Percentiles rank a stretch among this genome's conserved stretches.
phyloP scores from a whole-genome alignment of 768 basidiomycete species.

The Rhodotorula sphaerocarpa region DNA sequence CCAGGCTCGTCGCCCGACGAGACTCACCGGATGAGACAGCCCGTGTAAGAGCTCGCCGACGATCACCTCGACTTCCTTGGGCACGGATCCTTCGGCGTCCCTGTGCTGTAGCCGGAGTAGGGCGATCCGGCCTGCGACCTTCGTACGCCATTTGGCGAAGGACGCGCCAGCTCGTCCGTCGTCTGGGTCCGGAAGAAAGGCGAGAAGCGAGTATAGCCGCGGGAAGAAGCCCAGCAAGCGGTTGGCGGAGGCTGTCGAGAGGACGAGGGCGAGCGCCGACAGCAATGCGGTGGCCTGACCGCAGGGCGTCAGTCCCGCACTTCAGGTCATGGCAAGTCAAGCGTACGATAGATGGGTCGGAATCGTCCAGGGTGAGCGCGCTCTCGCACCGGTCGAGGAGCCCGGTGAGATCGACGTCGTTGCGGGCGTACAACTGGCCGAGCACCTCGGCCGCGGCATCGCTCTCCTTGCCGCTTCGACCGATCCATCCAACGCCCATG shows the following conservation, averaged over 20 bases:
- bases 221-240: slow-evolving; percentile 21
- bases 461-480: slow-evolving; percentile 69
- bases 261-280: slow-evolving; percentile 61
- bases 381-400: slow-evolving; percentile 5
- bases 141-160: slow-evolving; percentile 60
- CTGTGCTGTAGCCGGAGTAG: slow-evolving; percentile 53
- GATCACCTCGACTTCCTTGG: slow-evolving; percentile 66
- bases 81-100: slow-evolving; percentile 49
- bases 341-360: too few relatives aligned
- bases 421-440: slow-evolving; percentile 62
- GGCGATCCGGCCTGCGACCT: slow-evolving; percentile 59
- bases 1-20: background rate
- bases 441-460: slow-evolving; percentile 74
- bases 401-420: slow-evolving; percentile 22
- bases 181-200: slow-evolving; percentile 1
- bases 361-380: background rate
- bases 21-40: slow-evolving; percentile 69
- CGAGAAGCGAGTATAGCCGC: slow-evolving; percentile 49
- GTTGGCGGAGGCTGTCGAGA: slow-evolving; percentile 41
- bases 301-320: background rate
- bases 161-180: slow-evolving; percentile 10
- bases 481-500: slow-evolving; percentile 55
- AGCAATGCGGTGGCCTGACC: slow-evolving; percentile 59
- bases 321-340: too few relatives aligned
- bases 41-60: slow-evolving; percentile 64